phyloP scores from a whole-genome alignment of 805 yeast species.

The Wickerhamiella kazuoi region DNA sequence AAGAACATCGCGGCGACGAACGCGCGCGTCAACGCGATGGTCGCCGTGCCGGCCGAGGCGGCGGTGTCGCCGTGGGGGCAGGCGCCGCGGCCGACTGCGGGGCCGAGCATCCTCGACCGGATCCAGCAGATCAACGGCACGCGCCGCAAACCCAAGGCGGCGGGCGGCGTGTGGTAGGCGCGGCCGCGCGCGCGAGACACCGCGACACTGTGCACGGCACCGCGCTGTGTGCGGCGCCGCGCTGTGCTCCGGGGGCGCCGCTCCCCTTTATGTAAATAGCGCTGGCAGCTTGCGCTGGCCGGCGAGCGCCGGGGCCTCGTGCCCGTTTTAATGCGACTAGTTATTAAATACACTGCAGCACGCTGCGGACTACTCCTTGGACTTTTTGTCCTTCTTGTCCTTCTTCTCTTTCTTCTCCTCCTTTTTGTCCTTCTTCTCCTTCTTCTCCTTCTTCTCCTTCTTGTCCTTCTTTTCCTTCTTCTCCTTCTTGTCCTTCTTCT shows the following conservation, averaged over 20 bases:
- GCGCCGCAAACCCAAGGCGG: not conserved
- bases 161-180: not conserved
- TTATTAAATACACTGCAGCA: not conserved
- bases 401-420: constrained; percentile 33
- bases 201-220: too few species aligned
- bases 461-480: constrained; percentile 20
- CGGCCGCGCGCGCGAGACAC: not conserved
- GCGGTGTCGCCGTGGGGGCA: not conserved
- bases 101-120: not conserved
- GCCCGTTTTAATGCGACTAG: not conserved
- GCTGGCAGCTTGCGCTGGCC: not conserved
- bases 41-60: constrained; percentile 11
- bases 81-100: not conserved
- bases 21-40: constrained; percentile 17
- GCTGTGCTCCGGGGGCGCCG: too few species aligned
- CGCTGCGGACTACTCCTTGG: not conserved
- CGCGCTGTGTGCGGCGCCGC: too few species aligned
- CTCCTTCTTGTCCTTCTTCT: constrained; percentile 18
- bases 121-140: not conserved
- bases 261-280: not conserved
- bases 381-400: constrained; percentile 34
- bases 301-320: too few species aligned
- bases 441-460: constrained; percentile 21
- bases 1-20: constrained; percentile 16
- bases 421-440: constrained; percentile 32